A percentile compares a stretch with the other conserved stretches of the same genome.
Conservation (phyloP, 164 flowering plant genomes). For the Aristolochia contorta region DNA sequence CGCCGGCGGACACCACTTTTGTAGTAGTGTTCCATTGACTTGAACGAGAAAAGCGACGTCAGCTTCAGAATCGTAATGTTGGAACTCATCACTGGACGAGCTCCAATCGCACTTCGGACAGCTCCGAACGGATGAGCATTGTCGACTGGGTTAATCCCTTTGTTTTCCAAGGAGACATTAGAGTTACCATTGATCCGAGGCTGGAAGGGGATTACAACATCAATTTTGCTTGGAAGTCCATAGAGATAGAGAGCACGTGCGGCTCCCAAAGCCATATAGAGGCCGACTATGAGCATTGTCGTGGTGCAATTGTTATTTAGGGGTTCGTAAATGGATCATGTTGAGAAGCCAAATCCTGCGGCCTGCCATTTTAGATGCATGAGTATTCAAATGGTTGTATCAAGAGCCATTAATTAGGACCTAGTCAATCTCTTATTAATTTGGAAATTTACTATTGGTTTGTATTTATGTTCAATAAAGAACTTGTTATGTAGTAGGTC, state of each 20-base stretch:
- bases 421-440: too few relatives aligned
- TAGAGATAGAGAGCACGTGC: slow-evolving; percentile 34
- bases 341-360: too few relatives aligned
- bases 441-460: too few relatives aligned
- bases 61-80: slow-evolving; percentile 46
- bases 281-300: slow-evolving; percentile 33
- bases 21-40: too few relatives aligned
- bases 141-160: slow-evolving; percentile 24
- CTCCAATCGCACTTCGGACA: slow-evolving; percentile 15
- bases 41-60: slow-evolving; percentile 47
- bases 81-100: slow-evolving; percentile 35
- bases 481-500: too few relatives aligned
- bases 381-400: too few relatives aligned
- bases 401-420: too few relatives aligned
- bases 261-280: slow-evolving; percentile 7
- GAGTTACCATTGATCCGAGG: slow-evolving; percentile 30
- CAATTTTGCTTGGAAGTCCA: slow-evolving; percentile 33
- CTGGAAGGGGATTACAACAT: slow-evolving; percentile 18
- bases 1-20: too few relatives aligned
- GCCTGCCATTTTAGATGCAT: too few relatives aligned
- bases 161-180: slow-evolving; percentile 27
- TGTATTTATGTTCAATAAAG: too few relatives aligned
- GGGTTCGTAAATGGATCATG: too few relatives aligned
- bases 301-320: too few relatives aligned
- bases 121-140: slow-evolving; percentile 14